Evolutionary conservation across 768 basidiomycete species (phyloP).

Genomic region (Boletus patriciae): DNA sequence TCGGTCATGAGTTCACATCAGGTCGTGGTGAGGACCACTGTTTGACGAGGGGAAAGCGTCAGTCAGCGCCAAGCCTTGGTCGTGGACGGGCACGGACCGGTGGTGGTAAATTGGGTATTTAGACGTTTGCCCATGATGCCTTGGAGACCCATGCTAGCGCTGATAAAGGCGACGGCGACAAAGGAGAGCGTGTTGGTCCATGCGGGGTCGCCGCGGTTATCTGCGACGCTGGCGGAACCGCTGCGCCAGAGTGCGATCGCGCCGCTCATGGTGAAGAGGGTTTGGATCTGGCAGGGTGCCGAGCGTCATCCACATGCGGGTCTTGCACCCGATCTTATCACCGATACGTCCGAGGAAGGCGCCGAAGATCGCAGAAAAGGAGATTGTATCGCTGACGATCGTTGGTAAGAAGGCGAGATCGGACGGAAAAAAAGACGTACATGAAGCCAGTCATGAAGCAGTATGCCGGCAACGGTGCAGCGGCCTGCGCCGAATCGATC

Average conservation of each 20-base stretch:
- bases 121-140: constrained; percentile 82
- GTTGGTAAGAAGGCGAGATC: background rate
- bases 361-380: constrained; percentile 72
- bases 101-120: constrained; percentile 77
- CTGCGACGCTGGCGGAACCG: constrained; percentile 53
- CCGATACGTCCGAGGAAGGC: constrained; percentile 82
- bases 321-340: constrained; percentile 73
- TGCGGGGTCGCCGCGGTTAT: constrained; percentile 56
- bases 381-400: constrained; percentile 64
- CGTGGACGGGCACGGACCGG: constrained; percentile 46
- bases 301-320: constrained; percentile 69
- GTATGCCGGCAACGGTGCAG: constrained; percentile 58
- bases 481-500: constrained; percentile 33
- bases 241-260: constrained; percentile 74
- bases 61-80: no score
- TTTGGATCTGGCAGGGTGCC: constrained; percentile 76
- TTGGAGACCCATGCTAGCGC: constrained; percentile 74
- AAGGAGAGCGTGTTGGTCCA: constrained; percentile 72
- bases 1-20: constrained; percentile 89
- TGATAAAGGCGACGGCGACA: constrained; percentile 75
- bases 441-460: constrained; percentile 82
- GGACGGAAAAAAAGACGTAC: constrained; percentile 41
- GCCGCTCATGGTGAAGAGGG: constrained; percentile 70
- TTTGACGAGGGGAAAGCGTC: background rate
- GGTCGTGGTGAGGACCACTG: constrained; percentile 81